Conservation (phyloP, 2,329 filamentous ascomycete genomes). For the Aspergillus ochraceus region DNA sequence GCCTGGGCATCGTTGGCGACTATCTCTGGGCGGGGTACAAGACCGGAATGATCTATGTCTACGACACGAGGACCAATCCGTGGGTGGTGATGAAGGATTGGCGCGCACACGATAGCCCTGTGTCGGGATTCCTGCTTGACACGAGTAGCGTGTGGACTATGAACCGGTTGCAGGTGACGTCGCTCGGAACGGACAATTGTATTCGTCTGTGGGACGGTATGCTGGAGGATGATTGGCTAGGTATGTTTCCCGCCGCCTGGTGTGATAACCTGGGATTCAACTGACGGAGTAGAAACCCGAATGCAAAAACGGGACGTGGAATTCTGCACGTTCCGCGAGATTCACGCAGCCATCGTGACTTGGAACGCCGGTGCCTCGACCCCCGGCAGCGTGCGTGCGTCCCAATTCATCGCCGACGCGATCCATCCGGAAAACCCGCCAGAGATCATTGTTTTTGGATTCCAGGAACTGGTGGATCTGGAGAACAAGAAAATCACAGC, state of each 20-base stretch:
- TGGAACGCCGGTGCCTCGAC: slow-evolving; percentile 98
- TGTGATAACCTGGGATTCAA: slow-evolving; percentile 4
- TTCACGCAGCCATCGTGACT: slow-evolving; percentile 79
- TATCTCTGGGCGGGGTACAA: slow-evolving; percentile 93
- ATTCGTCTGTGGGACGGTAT: slow-evolving; percentile 89
- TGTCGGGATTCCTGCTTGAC: slow-evolving; percentile 76
- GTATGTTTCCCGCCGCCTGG: slow-evolving; percentile 39
- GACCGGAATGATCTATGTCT: slow-evolving; percentile 89
- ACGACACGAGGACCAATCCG: slow-evolving; percentile 77
- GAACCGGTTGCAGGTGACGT: slow-evolving; percentile 80
- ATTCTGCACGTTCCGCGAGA: slow-evolving; percentile 81
- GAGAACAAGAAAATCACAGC: slow-evolving; percentile 97
- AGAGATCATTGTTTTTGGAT: slow-evolving; percentile 92
- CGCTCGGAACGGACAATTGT: slow-evolving; percentile 82
- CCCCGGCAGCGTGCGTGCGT: slow-evolving; percentile 77
- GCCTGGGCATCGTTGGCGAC: slow-evolving; percentile 75
- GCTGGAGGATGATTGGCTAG: slow-evolving; percentile 90
- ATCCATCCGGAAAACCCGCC: slow-evolving; percentile 75
- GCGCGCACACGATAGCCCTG: slow-evolving; percentile 82
- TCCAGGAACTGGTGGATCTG: slow-evolving; percentile 96
- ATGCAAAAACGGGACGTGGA: slow-evolving; percentile 83
- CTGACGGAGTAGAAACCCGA: slow-evolving; percentile 60
- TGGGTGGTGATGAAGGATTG: slow-evolving; percentile 95
- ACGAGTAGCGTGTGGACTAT: slow-evolving; percentile 80
- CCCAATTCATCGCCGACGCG: slow-evolving; percentile 76